phyloP scores from a whole-genome alignment of 2,329 filamentous ascomycete species.

The Amauroascus verrucosus region DNA sequence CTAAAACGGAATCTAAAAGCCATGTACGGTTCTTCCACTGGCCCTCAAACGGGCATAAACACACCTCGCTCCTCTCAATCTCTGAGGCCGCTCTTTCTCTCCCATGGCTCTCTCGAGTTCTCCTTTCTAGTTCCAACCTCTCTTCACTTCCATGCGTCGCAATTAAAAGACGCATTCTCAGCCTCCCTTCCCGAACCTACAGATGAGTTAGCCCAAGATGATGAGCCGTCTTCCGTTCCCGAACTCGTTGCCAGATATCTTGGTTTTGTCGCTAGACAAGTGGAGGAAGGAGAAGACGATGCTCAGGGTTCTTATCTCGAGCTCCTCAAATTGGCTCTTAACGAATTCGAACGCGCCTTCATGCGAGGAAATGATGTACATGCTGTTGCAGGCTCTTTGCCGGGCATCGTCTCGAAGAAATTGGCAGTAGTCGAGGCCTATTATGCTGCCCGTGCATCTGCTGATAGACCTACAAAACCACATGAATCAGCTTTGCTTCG shows the following conservation, averaged over 20 bases:
- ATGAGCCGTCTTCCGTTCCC: constrained; percentile 91
- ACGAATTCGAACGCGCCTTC: constrained; percentile 94
- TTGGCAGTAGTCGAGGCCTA: constrained; percentile 80
- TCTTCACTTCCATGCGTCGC: constrained; percentile 89
- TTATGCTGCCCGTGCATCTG: constrained; percentile 75
- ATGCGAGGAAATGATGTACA: constrained; percentile 94
- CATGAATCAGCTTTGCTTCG: constrained; percentile 90
- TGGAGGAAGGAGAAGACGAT: constrained; percentile 87
- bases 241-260: constrained; percentile 92
- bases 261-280: constrained; percentile 76
- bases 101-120: constrained; percentile 90
- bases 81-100: constrained; percentile 78
- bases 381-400: constrained; percentile 70
- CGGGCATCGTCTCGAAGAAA: constrained; percentile 90
- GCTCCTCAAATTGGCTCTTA: constrained; percentile 81
- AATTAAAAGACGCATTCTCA: constrained; percentile 84
- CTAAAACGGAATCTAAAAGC: constrained; percentile 25
- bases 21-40: constrained; percentile 77
- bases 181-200: constrained; percentile 79
- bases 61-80: constrained; percentile 91
- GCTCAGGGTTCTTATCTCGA: constrained; percentile 80
- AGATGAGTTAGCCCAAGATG: constrained; percentile 94
- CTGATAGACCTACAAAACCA: constrained; percentile 74
- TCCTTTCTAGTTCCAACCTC: constrained; percentile 91
- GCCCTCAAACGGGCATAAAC: constrained; percentile 89